Conservation (phyloP, 164 flowering plant genomes). For the Berberis thunbergii region DNA sequence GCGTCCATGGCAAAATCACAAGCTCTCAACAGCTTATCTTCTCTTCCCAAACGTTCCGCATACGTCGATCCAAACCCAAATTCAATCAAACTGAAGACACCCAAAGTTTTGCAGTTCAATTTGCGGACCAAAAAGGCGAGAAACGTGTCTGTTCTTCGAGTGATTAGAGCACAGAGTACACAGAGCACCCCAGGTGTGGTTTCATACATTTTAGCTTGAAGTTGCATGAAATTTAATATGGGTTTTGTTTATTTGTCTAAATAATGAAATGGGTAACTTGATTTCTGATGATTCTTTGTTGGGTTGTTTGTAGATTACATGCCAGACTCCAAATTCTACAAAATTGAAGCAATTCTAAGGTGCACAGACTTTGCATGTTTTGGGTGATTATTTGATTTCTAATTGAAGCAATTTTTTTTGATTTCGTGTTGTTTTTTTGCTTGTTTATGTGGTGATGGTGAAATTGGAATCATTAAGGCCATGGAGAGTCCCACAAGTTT, state of each 20-base stretch:
- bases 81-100: constrained; percentile 4
- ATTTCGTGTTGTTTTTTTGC: neutral
- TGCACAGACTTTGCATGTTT: constrained; percentile 3
- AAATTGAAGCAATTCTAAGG: constrained; percentile 91
- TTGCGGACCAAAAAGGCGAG: constrained; percentile 15
- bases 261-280: constrained; percentile 5
- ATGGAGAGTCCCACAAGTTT: too few relatives aligned
- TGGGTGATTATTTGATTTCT: neutral
- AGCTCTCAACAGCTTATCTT: too few relatives aligned
- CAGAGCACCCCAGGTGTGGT: constrained; percentile 21
- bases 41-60: too few relatives aligned
- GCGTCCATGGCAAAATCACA: too few relatives aligned
- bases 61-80: too few relatives aligned
- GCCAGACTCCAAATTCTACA: constrained; percentile 81
- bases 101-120: constrained; percentile 15
- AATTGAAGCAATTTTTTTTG: neutral
- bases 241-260: neutral
- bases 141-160: constrained; percentile 25
- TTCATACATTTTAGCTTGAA: too few relatives aligned
- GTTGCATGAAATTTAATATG: neutral
- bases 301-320: constrained; percentile 33
- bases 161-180: constrained; percentile 44
- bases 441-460: neutral
- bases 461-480: neutral
- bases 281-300: constrained; percentile 11